Conservation (phyloP, 306 rosid genomes). For the Mimosa bimucronata region DNA sequence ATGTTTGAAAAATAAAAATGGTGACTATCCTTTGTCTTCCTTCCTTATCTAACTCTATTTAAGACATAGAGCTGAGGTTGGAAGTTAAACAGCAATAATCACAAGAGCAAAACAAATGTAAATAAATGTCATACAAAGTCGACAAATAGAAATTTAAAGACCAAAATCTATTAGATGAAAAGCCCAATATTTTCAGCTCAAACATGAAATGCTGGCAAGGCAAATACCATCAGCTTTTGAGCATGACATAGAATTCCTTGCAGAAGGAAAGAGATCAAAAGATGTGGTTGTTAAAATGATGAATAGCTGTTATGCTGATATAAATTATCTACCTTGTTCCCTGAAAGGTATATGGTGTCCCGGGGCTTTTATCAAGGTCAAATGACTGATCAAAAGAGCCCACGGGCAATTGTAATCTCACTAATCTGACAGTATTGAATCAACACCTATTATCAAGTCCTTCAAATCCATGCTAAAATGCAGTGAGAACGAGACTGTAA, state of each 20-base stretch:
- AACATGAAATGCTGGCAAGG: constrained; percentile 30
- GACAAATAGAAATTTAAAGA: constrained; percentile 23
- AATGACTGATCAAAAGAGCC: constrained; percentile 30
- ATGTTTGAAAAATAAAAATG: not conserved
- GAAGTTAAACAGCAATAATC: constrained; percentile 7
- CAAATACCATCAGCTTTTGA: not conserved
- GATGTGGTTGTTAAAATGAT: not conserved
- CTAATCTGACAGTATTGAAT: constrained; percentile 17
- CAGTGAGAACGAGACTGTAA: constrained; percentile 5
- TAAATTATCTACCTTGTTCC: not conserved
- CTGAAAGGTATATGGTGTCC: constrained; percentile 16
- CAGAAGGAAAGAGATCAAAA: constrained; percentile 7
- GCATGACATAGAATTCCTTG: constrained; percentile 1
- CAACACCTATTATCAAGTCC: constrained; percentile 22
- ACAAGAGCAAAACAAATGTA: not conserved
- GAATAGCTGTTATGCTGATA: constrained; percentile 29
- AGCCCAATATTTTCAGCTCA: constrained; percentile 31
- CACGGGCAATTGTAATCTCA: constrained; percentile 20
- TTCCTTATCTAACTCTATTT: too few species aligned
- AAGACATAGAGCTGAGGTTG: not conserved
- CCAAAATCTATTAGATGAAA: constrained; percentile 29
- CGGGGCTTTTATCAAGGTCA: constrained; percentile 28
- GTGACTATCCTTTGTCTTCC: not conserved
- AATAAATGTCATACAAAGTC: constrained; percentile 22
- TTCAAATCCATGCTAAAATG: not conserved